A percentile compares a stretch with the other conserved stretches of the same genome.
Conservation (phyloP, 2,329 filamentous ascomycete species). For the Neonectria faginata region DNA sequence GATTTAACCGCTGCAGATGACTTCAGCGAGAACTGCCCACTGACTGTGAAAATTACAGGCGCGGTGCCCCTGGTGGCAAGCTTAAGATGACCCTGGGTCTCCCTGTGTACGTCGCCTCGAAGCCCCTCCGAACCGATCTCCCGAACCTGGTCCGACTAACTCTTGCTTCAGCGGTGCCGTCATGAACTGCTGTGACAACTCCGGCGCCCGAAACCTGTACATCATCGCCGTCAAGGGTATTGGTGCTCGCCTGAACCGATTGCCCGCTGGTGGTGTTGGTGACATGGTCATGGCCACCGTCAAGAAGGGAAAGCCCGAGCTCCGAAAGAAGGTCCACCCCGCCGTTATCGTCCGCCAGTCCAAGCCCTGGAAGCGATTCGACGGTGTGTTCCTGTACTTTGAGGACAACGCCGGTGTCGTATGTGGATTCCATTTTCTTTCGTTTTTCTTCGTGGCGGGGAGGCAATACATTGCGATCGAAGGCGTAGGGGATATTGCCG, state of each 20-base stretch:
- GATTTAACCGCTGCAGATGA: slow-evolving; percentile 19
- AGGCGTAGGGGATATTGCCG: background rate
- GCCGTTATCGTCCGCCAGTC: slow-evolving; percentile 98
- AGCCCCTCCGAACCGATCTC: slow-evolving; percentile 19
- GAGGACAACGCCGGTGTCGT: slow-evolving; percentile 99
- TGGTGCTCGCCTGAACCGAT: slow-evolving; percentile 95
- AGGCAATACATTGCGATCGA: background rate
- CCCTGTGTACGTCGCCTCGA: slow-evolving; percentile 81
- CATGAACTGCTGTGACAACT: slow-evolving; percentile 99
- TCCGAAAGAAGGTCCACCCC: slow-evolving; percentile 99
- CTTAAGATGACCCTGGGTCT: slow-evolving; percentile 99
- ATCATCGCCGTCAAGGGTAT: slow-evolving; percentile 99
- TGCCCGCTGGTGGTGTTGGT: slow-evolving; percentile 96
- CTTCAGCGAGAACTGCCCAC: slow-evolving; percentile 33
- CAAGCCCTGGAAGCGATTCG: slow-evolving; percentile 99
- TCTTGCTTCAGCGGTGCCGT: slow-evolving; percentile 83
- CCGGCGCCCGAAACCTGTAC: slow-evolving; percentile 97
- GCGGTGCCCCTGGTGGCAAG: slow-evolving; percentile 99
- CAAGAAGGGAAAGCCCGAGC: slow-evolving; percentile 99
- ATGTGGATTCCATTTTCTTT: slow-evolving; percentile 58
- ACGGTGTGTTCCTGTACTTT: slow-evolving; percentile 99
- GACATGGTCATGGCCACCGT: slow-evolving; percentile 99
- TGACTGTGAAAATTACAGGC: slow-evolving; percentile 60
- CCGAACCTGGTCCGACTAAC: slow-evolving; percentile 36
- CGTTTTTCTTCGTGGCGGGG: background rate